Evolutionary conservation across 495 filamentous ascomycete species (phyloP), one percentile per base, ranked within the genome.

Genomic region (Podospora pseudopauciseta): DNA sequence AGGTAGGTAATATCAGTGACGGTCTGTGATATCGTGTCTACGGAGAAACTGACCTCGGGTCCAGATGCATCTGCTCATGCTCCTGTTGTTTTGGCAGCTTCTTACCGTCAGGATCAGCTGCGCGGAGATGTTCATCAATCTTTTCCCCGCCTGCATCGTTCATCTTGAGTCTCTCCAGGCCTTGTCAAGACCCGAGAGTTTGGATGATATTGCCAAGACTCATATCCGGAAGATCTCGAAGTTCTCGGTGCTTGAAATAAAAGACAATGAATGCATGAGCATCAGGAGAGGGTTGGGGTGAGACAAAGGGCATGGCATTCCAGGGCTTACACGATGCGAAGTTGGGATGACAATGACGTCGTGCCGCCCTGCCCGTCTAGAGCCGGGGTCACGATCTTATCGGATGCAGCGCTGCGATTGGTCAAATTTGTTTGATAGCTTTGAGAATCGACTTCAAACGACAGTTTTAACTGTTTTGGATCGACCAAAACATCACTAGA

Each of bases 41-140:
- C 32, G 18, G 23, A 44, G 34, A 32, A 55, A 73, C 76, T 20
- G 65, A 86, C 85, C 84, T 87, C 20, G 86, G 87, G 59, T 88
- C 78, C 5, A 86, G 71, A 76, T 86, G 86, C 5, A 76, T 68
- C 56, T 78, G 68, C 27, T 83, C 76, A 60, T 76, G 67, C 44
- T 65, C 65, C 58, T 71, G 63, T 4, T 61, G 64, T 65, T 79
- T 55, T 30, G 68, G 63, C 32, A 66, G 60, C 7, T 65, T 28
- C 65, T 72, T 69, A 49, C 62, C 53, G 18, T 66, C 28, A 23
- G 9, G 61, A 53, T 77, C 75, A 16, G 67, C 28, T 26, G 63
- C 71, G 5, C 56, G 62, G 5, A 64, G 65, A 62, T 76, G 73
- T 2, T 75, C 67, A 13, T 70, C 69, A 19, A 76, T 62, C 30